Conservation (phyloP, 768 basidiomycete species). For the Naematelia aurantialba region DNA sequence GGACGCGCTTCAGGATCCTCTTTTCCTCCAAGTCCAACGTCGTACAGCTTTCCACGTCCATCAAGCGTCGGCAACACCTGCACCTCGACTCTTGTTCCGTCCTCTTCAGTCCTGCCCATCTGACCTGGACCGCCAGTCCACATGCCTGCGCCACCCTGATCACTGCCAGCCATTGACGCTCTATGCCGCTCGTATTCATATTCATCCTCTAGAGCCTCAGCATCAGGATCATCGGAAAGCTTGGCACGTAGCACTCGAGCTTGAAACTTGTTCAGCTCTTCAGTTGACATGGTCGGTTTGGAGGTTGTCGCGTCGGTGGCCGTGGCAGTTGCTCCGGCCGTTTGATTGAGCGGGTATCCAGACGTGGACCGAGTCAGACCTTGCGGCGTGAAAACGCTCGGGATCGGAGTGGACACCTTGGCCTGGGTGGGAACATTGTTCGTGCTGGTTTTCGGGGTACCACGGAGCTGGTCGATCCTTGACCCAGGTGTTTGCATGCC, state of each 20-base stretch:
- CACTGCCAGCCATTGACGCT: slow-evolving; percentile 52
- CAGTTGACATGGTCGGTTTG: slow-evolving; percentile 46
- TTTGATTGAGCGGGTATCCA: slow-evolving; percentile 36
- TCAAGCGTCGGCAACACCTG: slow-evolving; percentile 88
- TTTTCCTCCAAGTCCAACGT: slow-evolving; percentile 68
- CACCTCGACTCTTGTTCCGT: slow-evolving; percentile 60
- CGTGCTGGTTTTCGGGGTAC: slow-evolving; percentile 19
- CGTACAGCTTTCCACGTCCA: slow-evolving; percentile 77
- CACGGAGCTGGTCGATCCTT: slow-evolving; percentile 28
- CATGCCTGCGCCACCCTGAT: slow-evolving; percentile 42
- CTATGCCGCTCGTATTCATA: slow-evolving; percentile 65
- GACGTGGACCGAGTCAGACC: slow-evolving; percentile 23
- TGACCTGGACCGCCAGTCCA: slow-evolving; percentile 51
- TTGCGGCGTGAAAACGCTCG: slow-evolving; percentile 81
- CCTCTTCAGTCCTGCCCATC: slow-evolving; percentile 41
- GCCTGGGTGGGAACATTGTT: slow-evolving; percentile 14
- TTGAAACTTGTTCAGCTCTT: slow-evolving; percentile 81
- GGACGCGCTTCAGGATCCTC: slow-evolving; percentile 57
- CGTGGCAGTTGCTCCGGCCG: not conserved
- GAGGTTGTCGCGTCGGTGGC: slow-evolving; percentile 28
- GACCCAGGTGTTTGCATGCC: slow-evolving; percentile 12
- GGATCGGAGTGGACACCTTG: slow-evolving; percentile 67
- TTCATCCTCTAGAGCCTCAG: slow-evolving; percentile 71
- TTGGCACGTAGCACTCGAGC: slow-evolving; percentile 89
- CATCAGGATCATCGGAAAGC: slow-evolving; percentile 74